Percentiles rank a stretch among this genome's conserved stretches.
Conservation (phyloP, 1,284 basidiomycete species). For the Cryptococcus sp. region DNA sequence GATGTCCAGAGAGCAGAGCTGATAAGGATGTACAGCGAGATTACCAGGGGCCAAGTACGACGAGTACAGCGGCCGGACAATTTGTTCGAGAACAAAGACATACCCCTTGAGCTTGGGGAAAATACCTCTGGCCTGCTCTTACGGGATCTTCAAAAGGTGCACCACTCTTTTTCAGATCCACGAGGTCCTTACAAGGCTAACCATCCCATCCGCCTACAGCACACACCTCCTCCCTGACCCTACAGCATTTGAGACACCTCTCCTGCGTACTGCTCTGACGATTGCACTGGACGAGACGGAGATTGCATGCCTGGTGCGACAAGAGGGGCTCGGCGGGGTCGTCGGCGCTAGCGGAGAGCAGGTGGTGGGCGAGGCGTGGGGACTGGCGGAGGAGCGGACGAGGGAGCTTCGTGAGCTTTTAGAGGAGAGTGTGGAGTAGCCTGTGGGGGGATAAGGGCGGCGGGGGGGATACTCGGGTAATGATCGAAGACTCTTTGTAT, state of each 20-base stretch:
- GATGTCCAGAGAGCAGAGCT: not conserved
- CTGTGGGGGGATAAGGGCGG: not conserved
- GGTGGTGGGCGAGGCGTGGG: conserved; percentile 39
- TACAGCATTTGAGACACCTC: conserved; percentile 82
- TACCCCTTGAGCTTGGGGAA: conserved; percentile 53
- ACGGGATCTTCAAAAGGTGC: conserved; percentile 78
- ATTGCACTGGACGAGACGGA: conserved; percentile 61
- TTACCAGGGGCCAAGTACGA: conserved; percentile 72
- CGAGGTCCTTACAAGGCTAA: not conserved
- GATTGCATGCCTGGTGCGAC: conserved; percentile 53
- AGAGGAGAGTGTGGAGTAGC: conserved; percentile 12
- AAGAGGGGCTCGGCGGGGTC: conserved; percentile 61
- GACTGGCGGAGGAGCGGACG: conserved; percentile 33
- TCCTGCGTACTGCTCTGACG: conserved; percentile 67
- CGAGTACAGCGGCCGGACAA: conserved; percentile 63
- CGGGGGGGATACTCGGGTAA: not conserved
- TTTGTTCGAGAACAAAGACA: conserved; percentile 60
- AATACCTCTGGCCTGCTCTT: conserved; percentile 64
- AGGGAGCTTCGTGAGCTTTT: conserved; percentile 29
- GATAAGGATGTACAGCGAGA: conserved; percentile 55
- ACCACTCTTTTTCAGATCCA: not conserved
- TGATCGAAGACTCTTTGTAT: not conserved
- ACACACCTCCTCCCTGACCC: conserved; percentile 74
- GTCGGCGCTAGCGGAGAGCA: conserved; percentile 40
- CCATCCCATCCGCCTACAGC: conserved; percentile 12